These are phyloP conservation scores for Trichoderma sp. DNA, from an alignment of 2,329 filamentous ascomycete genomes.

Conservation along the genomic window DNA sequence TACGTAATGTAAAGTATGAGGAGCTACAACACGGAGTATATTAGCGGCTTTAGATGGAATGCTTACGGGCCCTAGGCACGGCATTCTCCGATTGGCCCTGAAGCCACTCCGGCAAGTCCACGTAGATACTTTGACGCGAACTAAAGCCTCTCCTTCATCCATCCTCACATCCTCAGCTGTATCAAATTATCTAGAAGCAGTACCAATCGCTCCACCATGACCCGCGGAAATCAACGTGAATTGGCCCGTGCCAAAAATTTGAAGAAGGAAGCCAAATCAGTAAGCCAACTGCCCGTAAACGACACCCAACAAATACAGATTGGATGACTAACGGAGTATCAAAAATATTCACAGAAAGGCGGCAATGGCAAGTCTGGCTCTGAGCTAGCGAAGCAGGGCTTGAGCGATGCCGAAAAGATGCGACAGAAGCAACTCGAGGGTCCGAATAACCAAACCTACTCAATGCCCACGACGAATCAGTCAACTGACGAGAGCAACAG, in stretches of 20 bases:
- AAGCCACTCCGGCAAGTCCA: not conserved
- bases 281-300: no score
- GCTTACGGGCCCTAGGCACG: not conserved
- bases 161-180: not conserved
- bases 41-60: not conserved
- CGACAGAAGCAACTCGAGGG: slow-evolving; percentile 5
- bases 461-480: not conserved
- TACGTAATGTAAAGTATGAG: not conserved
- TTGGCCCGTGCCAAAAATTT: no score
- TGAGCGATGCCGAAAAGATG: slow-evolving; percentile 10
- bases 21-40: not conserved
- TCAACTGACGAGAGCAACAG: not conserved
- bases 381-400: no score
- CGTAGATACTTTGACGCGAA: not conserved
- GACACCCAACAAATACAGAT: no score
- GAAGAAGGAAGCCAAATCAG: no score
- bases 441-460: not conserved
- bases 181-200: no score
- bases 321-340: no score
- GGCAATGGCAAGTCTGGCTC: no score
- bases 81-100: slow-evolving; percentile 4
- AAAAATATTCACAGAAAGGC: no score
- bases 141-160: not conserved
- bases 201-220: no score
- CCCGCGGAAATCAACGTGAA: slow-evolving; percentile 96